These are phyloP conservation scores for Aspergillus brunneoviolaceus DNA, from an alignment of 2,329 filamentous ascomycete species.

Conservation along the genomic window DNA sequence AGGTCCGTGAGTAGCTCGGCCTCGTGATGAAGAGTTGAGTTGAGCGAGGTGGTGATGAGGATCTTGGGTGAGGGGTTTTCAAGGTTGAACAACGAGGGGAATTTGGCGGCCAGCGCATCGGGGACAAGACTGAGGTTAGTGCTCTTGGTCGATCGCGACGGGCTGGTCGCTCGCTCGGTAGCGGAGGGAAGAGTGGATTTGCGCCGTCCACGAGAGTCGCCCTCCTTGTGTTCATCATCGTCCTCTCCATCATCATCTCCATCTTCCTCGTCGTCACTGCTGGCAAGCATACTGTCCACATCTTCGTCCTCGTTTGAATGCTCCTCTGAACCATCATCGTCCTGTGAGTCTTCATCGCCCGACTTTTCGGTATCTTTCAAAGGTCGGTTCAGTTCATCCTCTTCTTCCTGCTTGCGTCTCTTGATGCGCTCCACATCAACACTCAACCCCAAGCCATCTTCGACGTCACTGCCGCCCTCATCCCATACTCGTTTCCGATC, in stretches of 20 bases:
- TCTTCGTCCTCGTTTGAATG: slow-evolving; percentile 59
- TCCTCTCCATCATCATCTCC: slow-evolving; percentile 56
- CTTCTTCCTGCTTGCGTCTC: slow-evolving; percentile 47
- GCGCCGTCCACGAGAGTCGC: slow-evolving; percentile 35
- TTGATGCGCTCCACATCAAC: slow-evolving; percentile 52
- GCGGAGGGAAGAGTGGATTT: slow-evolving; percentile 39
- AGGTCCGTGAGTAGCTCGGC: slow-evolving; percentile 74
- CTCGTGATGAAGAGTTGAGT: slow-evolving; percentile 82
- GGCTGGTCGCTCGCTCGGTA: slow-evolving; percentile 55
- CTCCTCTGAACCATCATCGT: slow-evolving; percentile 65
- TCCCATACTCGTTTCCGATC: slow-evolving; percentile 92
- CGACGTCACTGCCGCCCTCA: slow-evolving; percentile 59
- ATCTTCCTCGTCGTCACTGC: slow-evolving; percentile 48
- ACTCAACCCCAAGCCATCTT: slow-evolving; percentile 47
- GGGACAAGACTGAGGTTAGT: slow-evolving; percentile 62
- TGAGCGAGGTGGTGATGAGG: slow-evolving; percentile 85
- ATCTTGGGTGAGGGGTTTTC: slow-evolving; percentile 69
- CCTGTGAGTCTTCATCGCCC: slow-evolving; percentile 35
- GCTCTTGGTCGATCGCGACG: slow-evolving; percentile 55
- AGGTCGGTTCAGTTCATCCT: slow-evolving; percentile 40
- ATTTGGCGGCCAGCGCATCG: slow-evolving; percentile 61
- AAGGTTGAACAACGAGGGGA: slow-evolving; percentile 58
- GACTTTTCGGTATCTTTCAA: slow-evolving; percentile 34
- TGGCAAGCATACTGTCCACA: slow-evolving; percentile 29
- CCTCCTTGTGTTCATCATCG: slow-evolving; percentile 49